Percentiles rank a stretch among this genome's conserved stretches.
phyloP scores from a whole-genome alignment of 805 yeast genomes.

The Starmerella vaccinii region DNA sequence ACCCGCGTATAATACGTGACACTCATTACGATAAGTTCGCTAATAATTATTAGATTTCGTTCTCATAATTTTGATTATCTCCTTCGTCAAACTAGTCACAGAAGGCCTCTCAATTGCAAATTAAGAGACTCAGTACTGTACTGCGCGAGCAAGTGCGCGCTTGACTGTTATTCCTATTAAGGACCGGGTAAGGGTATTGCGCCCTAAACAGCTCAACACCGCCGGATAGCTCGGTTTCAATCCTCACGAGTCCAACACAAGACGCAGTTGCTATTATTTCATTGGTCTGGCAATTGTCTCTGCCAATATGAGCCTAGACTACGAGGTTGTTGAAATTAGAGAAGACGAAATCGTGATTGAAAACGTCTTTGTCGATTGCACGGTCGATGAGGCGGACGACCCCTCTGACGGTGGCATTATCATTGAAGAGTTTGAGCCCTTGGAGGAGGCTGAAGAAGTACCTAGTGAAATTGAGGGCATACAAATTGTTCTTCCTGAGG shows the following conservation, averaged over 20 bases:
- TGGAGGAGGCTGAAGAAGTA: slow-evolving; percentile 5
- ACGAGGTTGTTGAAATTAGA: slow-evolving; percentile 7
- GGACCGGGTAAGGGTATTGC: background rate
- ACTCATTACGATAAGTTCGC: no score
- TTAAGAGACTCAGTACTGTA: no score
- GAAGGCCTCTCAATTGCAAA: no score
- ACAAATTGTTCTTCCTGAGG: background rate
- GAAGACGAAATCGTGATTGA: background rate
- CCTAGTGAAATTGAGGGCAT: background rate
- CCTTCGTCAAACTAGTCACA: no score
- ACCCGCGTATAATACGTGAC: no score
- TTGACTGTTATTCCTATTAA: background rate
- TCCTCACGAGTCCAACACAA: background rate
- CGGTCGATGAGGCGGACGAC: slow-evolving; percentile 8
- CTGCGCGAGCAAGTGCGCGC: no score
- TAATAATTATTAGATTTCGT: no score
- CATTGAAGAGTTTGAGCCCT: slow-evolving; percentile 6
- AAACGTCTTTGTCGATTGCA: background rate
- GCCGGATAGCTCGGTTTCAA: background rate
- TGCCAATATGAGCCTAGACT: slow-evolving; percentile 4
- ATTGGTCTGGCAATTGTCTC: background rate
- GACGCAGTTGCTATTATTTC: background rate
- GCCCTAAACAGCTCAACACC: no score
- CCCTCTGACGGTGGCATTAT: background rate
- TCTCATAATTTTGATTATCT: no score